Percentiles rank a stretch among this genome's conserved stretches.
phyloP scores from a whole-genome alignment of 78 protist species.

The Blattamonas nauphoetae region DNA sequence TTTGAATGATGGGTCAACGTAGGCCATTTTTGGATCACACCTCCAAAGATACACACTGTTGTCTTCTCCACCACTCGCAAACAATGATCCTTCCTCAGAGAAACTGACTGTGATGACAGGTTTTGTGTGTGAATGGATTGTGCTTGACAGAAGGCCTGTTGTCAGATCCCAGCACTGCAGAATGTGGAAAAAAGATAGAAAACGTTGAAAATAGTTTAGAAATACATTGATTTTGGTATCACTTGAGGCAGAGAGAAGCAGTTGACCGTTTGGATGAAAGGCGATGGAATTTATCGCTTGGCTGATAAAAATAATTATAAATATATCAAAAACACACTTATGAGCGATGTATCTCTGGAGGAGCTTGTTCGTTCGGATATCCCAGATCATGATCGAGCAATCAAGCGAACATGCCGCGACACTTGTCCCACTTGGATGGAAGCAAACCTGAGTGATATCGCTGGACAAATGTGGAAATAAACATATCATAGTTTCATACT shows the following conservation, averaged over 20 bases:
- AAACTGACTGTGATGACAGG: not conserved
- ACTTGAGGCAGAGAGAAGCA: conserved; percentile 48
- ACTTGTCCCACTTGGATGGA: conserved; percentile 68
- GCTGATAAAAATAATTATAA: no score
- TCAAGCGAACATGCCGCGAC: conserved; percentile 53
- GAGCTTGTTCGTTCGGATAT: conserved; percentile 49
- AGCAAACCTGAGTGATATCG: conserved; percentile 37
- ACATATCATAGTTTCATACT: not conserved
- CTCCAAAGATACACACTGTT: no score
- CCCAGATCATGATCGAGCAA: conserved; percentile 63
- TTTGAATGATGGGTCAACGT: no score
- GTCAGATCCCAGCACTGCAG: not conserved
- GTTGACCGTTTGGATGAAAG: conserved; percentile 64
- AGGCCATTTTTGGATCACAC: no score
- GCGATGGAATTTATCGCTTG: conserved; percentile 57
- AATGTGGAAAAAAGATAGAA: no score
- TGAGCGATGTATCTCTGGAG: not conserved
- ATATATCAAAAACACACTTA: no score
- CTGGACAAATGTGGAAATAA: no score
- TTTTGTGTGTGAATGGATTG: not conserved
- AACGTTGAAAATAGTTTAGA: no score
- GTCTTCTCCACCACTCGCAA: no score
- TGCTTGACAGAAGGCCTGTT: not conserved
- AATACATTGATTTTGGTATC: conserved; percentile 54
- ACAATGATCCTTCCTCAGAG: no score